A percentile compares a stretch with the other conserved stretches of the same genome.
These are phyloP conservation scores for Lizonia empirigonia DNA, from an alignment of 2,329 filamentous ascomycete genomes.

Conservation along the genomic window DNA sequence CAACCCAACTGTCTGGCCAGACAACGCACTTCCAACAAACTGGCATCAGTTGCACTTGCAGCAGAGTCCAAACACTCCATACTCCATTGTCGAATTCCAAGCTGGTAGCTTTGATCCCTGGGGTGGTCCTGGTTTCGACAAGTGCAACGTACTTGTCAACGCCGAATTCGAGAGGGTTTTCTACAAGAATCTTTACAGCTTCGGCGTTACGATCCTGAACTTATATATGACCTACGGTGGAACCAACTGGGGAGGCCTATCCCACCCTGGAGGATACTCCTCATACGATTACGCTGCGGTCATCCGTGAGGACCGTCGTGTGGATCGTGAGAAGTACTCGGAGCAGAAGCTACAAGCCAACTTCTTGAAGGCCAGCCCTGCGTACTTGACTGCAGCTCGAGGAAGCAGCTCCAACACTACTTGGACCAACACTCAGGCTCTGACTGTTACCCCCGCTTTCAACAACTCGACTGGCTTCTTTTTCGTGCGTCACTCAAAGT, in stretches of 20 bases:
- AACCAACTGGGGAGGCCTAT: conserved; percentile 76
- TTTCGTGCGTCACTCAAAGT: conserved; percentile 68
- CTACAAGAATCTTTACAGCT: conserved; percentile 75
- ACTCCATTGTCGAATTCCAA: conserved; percentile 71
- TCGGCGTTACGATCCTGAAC: conserved; percentile 71
- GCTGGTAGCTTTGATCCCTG: conserved; percentile 75
- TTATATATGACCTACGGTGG: conserved; percentile 81
- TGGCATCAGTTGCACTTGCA: conserved; percentile 61
- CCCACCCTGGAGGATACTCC: conserved; percentile 65
- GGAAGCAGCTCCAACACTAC: conserved; percentile 37
- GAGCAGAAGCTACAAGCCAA: conserved; percentile 78
- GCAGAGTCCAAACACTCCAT: conserved; percentile 70
- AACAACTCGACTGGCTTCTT: conserved; percentile 66
- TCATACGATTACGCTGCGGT: conserved; percentile 66
- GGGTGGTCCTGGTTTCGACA: conserved; percentile 72
- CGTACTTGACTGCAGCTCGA: conserved; percentile 62
- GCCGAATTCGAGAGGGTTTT: conserved; percentile 79
- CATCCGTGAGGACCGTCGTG: conserved; percentile 71
- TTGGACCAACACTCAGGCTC: conserved; percentile 50
- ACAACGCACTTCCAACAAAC: conserved; percentile 60
- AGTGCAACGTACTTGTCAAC: conserved; percentile 69
- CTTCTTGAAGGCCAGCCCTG: conserved; percentile 74
- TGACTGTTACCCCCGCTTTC: conserved; percentile 67
- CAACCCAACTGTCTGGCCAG: conserved; percentile 67
- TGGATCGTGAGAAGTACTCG: conserved; percentile 76